These are phyloP conservation scores for Anethum foeniculum DNA, from an alignment of 140 eudicot genomes.

Conservation along the genomic window DNA sequence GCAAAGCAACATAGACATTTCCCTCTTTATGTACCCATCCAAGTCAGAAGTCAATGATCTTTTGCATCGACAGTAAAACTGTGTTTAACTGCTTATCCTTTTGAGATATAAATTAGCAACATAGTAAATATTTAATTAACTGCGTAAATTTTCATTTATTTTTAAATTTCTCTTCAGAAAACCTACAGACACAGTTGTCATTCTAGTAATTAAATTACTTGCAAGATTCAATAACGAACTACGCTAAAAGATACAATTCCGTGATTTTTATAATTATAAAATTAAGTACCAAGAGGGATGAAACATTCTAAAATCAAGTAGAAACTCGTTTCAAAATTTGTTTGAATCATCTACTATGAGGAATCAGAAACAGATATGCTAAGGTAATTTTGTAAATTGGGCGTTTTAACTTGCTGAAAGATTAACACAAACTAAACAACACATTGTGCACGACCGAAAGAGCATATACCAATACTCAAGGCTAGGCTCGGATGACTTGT, in stretches of 20 bases:
- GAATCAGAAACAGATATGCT: neutral
- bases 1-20: neutral
- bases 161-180: neutral
- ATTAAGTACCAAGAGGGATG: neutral
- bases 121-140: neutral
- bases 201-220: neutral
- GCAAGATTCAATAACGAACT: neutral
- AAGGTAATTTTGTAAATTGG: neutral
- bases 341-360: neutral
- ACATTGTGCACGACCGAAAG: neutral
- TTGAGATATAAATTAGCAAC: neutral
- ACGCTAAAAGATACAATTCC: neutral
- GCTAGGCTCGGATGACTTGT: constrained; percentile 92
- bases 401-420: neutral
- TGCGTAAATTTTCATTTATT: neutral
- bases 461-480: constrained; percentile 80
- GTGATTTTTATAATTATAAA: neutral
- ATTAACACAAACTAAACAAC: neutral
- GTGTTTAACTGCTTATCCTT: neutral
- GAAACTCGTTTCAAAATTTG: neutral
- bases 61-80: neutral
- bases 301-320: neutral
- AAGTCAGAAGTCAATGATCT: neutral
- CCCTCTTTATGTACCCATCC: neutral
- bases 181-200: neutral